Conservation (phyloP, 2,329 filamentous ascomycete species). For the Trichoderma sp. region DNA sequence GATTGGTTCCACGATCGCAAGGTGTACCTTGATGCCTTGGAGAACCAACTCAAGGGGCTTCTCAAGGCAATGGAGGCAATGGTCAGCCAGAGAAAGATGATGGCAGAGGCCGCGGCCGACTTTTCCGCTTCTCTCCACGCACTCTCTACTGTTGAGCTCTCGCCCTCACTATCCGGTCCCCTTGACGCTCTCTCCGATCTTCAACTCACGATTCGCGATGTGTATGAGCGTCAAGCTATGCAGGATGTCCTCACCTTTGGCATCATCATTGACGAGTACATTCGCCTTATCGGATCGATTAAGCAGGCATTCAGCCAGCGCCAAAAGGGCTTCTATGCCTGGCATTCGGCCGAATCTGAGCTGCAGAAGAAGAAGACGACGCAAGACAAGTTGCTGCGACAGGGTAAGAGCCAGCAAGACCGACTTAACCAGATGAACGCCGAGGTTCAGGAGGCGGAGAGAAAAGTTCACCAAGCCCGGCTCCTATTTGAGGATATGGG, state of each 20-base stretch:
- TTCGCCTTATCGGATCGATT: constrained; percentile 89
- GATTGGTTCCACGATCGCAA: constrained; percentile 99
- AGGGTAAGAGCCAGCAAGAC: constrained; percentile 95
- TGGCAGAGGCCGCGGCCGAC: constrained; percentile 89
- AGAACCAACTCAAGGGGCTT: constrained; percentile 84
- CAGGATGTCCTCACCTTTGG: constrained; percentile 95
- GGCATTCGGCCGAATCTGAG: constrained; percentile 88
- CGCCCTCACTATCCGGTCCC: constrained; percentile 80
- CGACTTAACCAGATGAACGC: constrained; percentile 87
- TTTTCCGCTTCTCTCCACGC: constrained; percentile 92
- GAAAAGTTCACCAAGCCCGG: constrained; percentile 85
- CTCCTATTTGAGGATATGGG: constrained; percentile 98
- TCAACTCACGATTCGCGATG: constrained; percentile 87
- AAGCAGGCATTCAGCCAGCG: constrained; percentile 90
- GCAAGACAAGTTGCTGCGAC: constrained; percentile 92
- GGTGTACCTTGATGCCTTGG: constrained; percentile 89
- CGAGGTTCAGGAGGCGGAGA: constrained; percentile 91
- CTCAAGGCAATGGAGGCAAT: constrained; percentile 94
- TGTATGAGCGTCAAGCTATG: constrained; percentile 95
- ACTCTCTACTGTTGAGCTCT: constrained; percentile 88
- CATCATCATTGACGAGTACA: constrained; percentile 98
- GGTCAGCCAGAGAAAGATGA: constrained; percentile 84
- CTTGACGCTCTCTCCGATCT: constrained; percentile 89
- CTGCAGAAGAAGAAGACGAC: constrained; percentile 82
- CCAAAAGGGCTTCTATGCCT: constrained; percentile 92